Conservation (phyloP, 805 yeast genomes). For the Barnettozyma sp. region DNA sequence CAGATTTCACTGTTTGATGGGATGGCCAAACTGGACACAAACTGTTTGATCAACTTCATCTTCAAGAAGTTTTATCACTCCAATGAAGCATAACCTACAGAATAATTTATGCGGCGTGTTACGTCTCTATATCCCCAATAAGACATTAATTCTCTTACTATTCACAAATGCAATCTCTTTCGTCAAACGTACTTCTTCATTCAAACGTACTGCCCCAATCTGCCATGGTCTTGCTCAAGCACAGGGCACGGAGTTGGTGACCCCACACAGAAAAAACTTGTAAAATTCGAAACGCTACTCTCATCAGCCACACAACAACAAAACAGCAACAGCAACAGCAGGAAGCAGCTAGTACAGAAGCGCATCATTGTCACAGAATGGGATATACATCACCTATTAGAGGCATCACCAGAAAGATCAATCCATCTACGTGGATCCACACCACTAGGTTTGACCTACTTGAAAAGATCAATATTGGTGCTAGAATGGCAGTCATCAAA, state of each 20-base stretch:
- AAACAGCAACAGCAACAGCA: neutral
- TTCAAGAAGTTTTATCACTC: constrained; percentile 67
- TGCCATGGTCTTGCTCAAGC: too few relatives aligned
- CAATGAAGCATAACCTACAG: constrained; percentile 12
- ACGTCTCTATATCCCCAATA: neutral
- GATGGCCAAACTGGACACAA: constrained; percentile 62
- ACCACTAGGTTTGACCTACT: constrained; percentile 31
- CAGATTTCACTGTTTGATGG: constrained; percentile 56
- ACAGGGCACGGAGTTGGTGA: too few relatives aligned
- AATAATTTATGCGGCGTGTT: constrained; percentile 12
- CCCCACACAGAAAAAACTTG: too few relatives aligned
- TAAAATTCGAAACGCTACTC: too few relatives aligned
- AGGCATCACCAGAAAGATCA: constrained; percentile 31
- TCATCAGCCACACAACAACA: too few relatives aligned
- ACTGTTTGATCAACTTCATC: constrained; percentile 58
- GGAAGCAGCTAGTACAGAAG: neutral
- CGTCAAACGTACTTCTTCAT: too few relatives aligned
- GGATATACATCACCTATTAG: constrained; percentile 16
- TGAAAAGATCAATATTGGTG: constrained; percentile 29
- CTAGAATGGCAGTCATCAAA: constrained; percentile 33
- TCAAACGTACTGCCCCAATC: too few relatives aligned
- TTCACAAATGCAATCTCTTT: too few relatives aligned
- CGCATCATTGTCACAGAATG: neutral
- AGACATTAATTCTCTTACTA: neutral
- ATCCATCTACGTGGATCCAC: constrained; percentile 28